Base-by-base conservation (phyloP, 176 grass and related monocot genomes). In the Tuctoria greenei region DNA sequence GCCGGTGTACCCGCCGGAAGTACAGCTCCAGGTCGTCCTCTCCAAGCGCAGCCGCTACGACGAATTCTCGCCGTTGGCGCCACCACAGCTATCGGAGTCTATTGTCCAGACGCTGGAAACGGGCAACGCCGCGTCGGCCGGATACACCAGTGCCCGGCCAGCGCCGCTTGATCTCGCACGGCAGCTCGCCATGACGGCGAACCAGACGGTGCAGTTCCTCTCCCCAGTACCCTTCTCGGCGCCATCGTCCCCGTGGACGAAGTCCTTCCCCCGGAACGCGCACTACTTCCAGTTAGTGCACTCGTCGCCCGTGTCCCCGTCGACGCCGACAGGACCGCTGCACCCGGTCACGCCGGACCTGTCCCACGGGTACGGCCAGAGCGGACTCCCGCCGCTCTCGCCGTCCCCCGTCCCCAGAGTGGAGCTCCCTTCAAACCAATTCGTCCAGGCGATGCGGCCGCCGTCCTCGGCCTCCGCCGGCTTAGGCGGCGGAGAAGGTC, bases 341-440 rank as follows among this genome's bases (percentile, higher is more conserved):
- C 66, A 40, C 57, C 64, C 63, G 8, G 24, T 41, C 64, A 76
- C 67, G 34, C 78, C 55, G 26, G 77, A 84, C 55, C 71, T 86
- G 7, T 74, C 74, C 21, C 15, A 83, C 8, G 71, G 63, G 7
- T 78, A 86, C 57, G 74, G 55, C 58, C 68, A 47, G 11, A 55
- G 68, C 17, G 75, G 73, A 40, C 74, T 79, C 31, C 31, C 74
- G 0, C 63, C 83, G 55, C 47, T 79, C 44, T 74, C 71, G 39
- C 59, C 24, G 34, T 72, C 81, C 7, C 58, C 36, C n/a, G 38
- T 42, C 12, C 57, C 52, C 12, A 79, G 60, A 38, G 47, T 63
- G 57, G 91, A 86, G 85, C 85, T 90, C 91, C 91, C 88, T 93
- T 93, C 91, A 74, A 69, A 21, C 88, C 91, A 90, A 93, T 74